These are phyloP conservation scores for Tephrocybe rancida DNA, from an alignment of 768 basidiomycete species.

Conservation along the genomic window DNA sequence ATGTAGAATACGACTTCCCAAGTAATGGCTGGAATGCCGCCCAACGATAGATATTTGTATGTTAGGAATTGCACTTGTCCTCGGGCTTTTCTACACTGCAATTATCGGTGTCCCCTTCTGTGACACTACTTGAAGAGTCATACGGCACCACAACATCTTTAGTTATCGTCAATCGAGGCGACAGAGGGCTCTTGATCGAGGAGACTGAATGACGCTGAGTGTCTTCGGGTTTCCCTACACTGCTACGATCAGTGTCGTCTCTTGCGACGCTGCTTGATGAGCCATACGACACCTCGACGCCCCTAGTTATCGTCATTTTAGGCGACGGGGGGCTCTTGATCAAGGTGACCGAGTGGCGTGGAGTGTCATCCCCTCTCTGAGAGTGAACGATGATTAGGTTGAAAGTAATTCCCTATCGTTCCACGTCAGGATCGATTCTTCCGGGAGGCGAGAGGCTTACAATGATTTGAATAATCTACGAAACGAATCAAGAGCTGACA, in stretches of 20 bases:
- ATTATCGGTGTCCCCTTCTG: neutral
- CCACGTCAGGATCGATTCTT: neutral
- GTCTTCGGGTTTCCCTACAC: too few relatives aligned
- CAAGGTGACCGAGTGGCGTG: neutral
- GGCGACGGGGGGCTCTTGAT: conserved; percentile 2
- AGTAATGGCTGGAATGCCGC: too few relatives aligned
- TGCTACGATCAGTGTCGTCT: neutral
- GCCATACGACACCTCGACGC: conserved; percentile 11
- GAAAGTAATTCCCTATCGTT: conserved; percentile 11
- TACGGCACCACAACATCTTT: neutral
- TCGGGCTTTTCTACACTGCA: neutral
- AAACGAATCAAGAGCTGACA: neutral
- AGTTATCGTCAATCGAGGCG: conserved; percentile 3
- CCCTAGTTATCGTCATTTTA: conserved; percentile 12
- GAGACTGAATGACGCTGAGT: neutral
- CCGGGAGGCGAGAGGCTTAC: neutral
- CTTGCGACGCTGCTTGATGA: neutral
- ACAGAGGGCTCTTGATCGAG: neutral
- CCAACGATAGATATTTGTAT: too few relatives aligned
- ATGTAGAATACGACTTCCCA: too few relatives aligned
- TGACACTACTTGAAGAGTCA: neutral
- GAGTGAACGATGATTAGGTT: conserved; percentile 14
- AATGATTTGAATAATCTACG: conserved; percentile 13
- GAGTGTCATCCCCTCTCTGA: neutral
- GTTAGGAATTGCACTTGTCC: neutral